phyloP scores from a whole-genome alignment of 192 early-diverging fungal species.

The Spizellomyces sp. region DNA sequence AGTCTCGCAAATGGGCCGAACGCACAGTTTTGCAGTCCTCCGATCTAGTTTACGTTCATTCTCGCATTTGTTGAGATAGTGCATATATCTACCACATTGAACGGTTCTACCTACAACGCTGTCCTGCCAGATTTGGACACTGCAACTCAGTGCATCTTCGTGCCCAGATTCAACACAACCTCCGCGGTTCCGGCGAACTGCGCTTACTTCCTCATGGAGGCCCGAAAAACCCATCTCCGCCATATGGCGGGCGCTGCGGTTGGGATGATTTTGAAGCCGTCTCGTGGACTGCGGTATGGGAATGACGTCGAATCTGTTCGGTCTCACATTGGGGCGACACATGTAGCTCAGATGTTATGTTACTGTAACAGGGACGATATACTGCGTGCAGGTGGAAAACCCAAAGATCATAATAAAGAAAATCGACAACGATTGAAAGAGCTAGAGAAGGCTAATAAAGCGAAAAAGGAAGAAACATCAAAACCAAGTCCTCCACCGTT shows the following conservation, averaged over 20 bases:
- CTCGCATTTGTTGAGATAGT: too few species aligned
- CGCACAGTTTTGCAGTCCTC: too few species aligned
- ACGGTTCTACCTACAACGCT: too few species aligned
- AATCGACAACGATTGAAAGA: conserved; percentile 44
- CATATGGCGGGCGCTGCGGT: conserved; percentile 58
- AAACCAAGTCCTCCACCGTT: conserved; percentile 47
- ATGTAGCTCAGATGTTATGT: not conserved
- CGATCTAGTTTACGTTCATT: too few species aligned
- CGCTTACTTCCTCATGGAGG: conserved; percentile 34
- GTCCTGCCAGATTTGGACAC: too few species aligned
- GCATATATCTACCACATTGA: too few species aligned
- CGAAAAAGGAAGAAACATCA: conserved; percentile 29
- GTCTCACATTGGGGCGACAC: not conserved
- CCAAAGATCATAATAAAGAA: conserved; percentile 54
- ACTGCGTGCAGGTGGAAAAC: conserved; percentile 44
- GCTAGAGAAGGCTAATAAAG: conserved; percentile 36
- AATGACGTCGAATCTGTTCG: not conserved
- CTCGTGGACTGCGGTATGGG: conserved; percentile 47
- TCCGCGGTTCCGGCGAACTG: not conserved
- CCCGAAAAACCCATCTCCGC: conserved; percentile 38
- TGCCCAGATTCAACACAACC: too few species aligned
- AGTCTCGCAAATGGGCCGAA: too few species aligned
- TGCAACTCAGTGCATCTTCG: too few species aligned
- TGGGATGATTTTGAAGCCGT: conserved; percentile 53
- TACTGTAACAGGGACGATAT: conserved; percentile 51